Evolutionary conservation across 805 yeast species (phyloP), one percentile per base, ranked within the genome.

Genomic region (Sugiyamaella qingdaonensis): DNA sequence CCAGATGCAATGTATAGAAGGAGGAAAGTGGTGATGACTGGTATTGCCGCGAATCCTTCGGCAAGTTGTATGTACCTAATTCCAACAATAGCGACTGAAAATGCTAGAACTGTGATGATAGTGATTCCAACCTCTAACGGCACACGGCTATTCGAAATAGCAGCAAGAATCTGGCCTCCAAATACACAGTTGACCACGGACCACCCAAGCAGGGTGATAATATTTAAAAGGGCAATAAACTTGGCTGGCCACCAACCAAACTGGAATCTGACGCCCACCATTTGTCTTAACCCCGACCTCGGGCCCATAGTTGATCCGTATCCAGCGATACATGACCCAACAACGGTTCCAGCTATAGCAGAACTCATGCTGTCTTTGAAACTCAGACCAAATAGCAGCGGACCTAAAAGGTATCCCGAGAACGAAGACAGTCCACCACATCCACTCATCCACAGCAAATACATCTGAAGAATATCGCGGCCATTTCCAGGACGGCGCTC

Each of bases 291-390:
- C 0, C 97, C 97, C 0, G 95, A 86, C 54, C 89, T 76, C 1
- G 97, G 95, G 2, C 97, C 97, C 89, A 89, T 82, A 3, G 82
- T 77, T 4, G 95, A 78, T 65, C 94, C 87, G 64, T 87, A 88
- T 0, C 88, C 94, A 1, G 95, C 95, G 27, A 88, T 72, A 5
- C 78, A 66, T 63, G 94, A 84, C 0, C 97, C 97, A 1, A 86
- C 60, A 31, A 80, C 66, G 54, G 80, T 78, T 0, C 88, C 88
- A 4, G 82, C 59, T 16, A 85, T 57, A 1, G 95, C 95, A 16
- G 81, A 72, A 2, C 80, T 68, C 56, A 86, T 62, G 0, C 87
- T 72, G 60, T 87, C 85, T 53, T 71, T 78, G 61, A 86, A 83
- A 11, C 88, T 87, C 21, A 89, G 71, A 2, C 79, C 85, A 64